phyloP scores from a whole-genome alignment of 208 protist genomes.

The Vickermania ingenoplastis region DNA sequence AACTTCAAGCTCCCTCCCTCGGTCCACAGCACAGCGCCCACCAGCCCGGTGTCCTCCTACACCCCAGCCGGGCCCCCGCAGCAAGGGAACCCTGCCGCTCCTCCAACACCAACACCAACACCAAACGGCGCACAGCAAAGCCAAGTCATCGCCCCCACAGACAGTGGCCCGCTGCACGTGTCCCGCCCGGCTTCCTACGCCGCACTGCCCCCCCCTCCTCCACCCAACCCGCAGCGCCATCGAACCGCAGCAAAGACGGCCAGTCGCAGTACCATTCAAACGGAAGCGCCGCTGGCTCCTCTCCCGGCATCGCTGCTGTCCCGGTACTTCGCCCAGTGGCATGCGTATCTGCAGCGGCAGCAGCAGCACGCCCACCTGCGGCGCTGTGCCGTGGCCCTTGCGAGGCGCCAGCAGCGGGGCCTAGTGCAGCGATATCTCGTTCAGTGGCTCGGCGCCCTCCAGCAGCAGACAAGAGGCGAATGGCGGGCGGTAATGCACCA shows the following conservation, averaged over 20 bases:
- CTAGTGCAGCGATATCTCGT: constrained; percentile 38
- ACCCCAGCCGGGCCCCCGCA: background rate
- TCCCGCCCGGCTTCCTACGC: background rate
- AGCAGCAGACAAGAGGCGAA: constrained; percentile 7
- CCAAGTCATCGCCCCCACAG: background rate
- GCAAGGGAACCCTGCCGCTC: too few relatives aligned
- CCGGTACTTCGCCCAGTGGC: constrained; percentile 25
- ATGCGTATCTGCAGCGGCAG: constrained; percentile 16
- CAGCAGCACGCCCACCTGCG: constrained; percentile 41
- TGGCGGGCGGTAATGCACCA: background rate
- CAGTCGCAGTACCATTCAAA: background rate
- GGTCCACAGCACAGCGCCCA: background rate
- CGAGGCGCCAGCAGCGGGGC: constrained; percentile 31
- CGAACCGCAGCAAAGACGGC: background rate
- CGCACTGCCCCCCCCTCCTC: background rate
- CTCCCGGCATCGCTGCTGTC: constrained; percentile 15
- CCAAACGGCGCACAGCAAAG: too few relatives aligned
- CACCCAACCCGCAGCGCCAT: background rate
- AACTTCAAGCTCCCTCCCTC: background rate
- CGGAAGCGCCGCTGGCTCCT: background rate
- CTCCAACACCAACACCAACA: too few relatives aligned
- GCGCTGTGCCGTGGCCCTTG: constrained; percentile 52
- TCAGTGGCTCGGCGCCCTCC: constrained; percentile 49
- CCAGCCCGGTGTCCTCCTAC: background rate
- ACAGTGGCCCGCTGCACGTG: background rate